Percentiles rank a stretch among this genome's conserved stretches.
Evolutionary conservation across 306 rosid species (phyloP).

Genomic region (Argentina anserina): DNA sequence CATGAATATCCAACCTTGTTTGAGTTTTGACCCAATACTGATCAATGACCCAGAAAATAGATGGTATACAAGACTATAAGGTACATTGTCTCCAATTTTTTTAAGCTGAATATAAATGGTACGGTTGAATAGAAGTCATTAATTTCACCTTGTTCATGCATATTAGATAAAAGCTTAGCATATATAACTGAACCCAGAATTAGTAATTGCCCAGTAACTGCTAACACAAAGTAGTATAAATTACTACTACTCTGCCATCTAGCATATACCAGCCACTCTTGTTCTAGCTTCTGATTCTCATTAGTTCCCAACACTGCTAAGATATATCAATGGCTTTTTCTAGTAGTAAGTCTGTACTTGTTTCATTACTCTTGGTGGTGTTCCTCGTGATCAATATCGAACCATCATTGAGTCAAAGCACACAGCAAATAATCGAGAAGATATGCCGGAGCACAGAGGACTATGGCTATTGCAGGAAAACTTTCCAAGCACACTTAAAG

Average conservation of each 20-base stretch:
- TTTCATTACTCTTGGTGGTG: background rate
- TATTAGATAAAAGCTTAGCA: background rate
- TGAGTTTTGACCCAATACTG: too few relatives aligned
- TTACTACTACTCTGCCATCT: background rate
- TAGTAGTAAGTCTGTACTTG: background rate
- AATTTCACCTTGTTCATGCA: background rate
- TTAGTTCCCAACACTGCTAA: background rate
- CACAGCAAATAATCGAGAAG: slow-evolving; percentile 17
- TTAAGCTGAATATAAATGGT: background rate
- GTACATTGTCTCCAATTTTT: background rate
- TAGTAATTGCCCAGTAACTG: background rate
- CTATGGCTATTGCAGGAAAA: slow-evolving; percentile 27
- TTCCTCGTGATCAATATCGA: background rate
- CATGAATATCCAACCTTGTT: background rate
- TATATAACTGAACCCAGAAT: background rate
- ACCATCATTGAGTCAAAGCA: background rate
- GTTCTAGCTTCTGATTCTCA: background rate
- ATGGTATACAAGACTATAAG: too few relatives aligned
- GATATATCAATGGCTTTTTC: background rate
- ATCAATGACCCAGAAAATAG: too few relatives aligned
- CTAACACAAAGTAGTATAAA: background rate
- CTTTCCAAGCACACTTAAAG: slow-evolving; percentile 16
- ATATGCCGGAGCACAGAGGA: slow-evolving; percentile 24
- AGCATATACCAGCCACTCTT: background rate
- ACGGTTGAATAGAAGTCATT: background rate